A percentile compares a stretch with the other conserved stretches of the same genome.
phyloP scores from a whole-genome alignment of 2,329 filamentous ascomycete genomes.

The Pyricularia sp. region DNA sequence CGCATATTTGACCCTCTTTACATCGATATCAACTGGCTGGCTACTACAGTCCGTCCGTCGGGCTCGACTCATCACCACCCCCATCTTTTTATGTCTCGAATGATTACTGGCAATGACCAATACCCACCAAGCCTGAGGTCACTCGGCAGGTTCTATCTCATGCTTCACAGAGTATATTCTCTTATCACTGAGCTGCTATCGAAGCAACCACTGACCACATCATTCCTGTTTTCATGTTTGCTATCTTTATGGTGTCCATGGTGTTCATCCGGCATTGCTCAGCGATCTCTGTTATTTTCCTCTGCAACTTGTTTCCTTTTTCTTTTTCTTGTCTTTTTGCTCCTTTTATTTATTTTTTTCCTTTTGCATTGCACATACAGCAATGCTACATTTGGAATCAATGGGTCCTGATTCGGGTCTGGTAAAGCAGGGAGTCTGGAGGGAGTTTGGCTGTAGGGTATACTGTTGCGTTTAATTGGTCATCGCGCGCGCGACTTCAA shows the following conservation, averaged over 20 bases:
- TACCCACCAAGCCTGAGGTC: background rate
- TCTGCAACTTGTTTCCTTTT: background rate
- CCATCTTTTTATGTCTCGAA: background rate
- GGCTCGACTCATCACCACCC: background rate
- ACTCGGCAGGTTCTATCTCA: background rate
- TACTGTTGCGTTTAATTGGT: background rate
- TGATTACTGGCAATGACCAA: background rate
- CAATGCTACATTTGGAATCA: background rate
- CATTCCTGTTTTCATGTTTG: background rate
- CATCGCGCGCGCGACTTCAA: background rate
- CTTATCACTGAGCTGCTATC: background rate
- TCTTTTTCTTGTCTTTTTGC: background rate
- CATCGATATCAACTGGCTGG: background rate
- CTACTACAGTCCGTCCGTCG: background rate
- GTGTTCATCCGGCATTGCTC: slow-evolving; percentile 3
- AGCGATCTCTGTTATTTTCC: background rate
- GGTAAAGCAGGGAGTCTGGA: background rate
- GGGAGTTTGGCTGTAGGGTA: background rate
- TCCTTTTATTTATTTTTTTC: background rate
- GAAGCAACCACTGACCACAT: background rate
- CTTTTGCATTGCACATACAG: slow-evolving; percentile 2
- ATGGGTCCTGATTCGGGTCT: background rate
- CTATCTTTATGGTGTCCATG: background rate
- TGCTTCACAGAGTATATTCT: background rate
- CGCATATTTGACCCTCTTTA: background rate